Evolutionary conservation across 495 filamentous ascomycete species (phyloP).

Genomic region (Neohortaea acidophila): DNA sequence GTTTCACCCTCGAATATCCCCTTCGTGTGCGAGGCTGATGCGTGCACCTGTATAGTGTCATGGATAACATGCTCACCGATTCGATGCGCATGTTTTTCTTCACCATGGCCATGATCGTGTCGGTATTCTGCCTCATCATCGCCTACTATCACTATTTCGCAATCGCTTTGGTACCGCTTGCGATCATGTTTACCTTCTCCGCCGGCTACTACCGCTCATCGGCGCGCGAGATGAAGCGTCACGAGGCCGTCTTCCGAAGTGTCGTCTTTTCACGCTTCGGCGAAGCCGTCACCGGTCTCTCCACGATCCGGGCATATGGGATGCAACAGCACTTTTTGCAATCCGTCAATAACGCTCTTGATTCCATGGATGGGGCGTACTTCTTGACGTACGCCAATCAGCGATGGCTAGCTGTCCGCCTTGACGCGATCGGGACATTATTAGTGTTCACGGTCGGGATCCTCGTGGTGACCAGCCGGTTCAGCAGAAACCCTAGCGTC

Average conservation of each 20-base stretch:
- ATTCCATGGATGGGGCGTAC: constrained; percentile 86
- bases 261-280: constrained; percentile 80
- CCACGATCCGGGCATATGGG: constrained; percentile 80
- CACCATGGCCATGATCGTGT: constrained; percentile 52
- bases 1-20: no score
- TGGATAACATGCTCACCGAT: constrained; percentile 59
- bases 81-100: constrained; percentile 88
- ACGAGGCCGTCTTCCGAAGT: constrained; percentile 78
- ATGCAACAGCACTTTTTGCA: constrained; percentile 54
- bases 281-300: constrained; percentile 69
- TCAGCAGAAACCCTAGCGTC: constrained; percentile 69
- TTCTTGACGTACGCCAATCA: constrained; percentile 90
- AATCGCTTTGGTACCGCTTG: constrained; percentile 71
- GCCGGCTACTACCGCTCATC: constrained; percentile 81
- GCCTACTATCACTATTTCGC: constrained; percentile 88
- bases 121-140: constrained; percentile 78
- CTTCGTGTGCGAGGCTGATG: no score
- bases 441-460: constrained; percentile 79
- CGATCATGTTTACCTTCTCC: constrained; percentile 66
- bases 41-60: no score
- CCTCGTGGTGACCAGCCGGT: constrained; percentile 85
- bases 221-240: constrained; percentile 83
- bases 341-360: constrained; percentile 56
- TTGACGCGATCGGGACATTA: constrained; percentile 68
- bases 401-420: constrained; percentile 70